Evolutionary conservation across 2,329 filamentous ascomycete genomes (phyloP).

Genomic region (Pezicula radicicola): DNA sequence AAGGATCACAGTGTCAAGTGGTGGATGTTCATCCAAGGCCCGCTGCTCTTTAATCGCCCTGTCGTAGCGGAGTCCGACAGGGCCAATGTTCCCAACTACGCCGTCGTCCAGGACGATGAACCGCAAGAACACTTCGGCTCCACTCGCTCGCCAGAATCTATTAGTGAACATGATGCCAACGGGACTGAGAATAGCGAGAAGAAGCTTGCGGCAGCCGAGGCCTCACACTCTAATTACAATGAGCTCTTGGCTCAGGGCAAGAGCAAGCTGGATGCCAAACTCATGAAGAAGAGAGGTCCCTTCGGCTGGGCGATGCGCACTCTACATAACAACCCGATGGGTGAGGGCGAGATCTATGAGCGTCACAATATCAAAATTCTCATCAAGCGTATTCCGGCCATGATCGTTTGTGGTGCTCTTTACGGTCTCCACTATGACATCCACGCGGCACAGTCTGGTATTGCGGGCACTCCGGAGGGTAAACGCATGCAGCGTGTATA

Average conservation of each 20-base stretch:
- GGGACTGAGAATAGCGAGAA: slow-evolving; percentile 37
- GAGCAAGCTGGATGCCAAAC: slow-evolving; percentile 57
- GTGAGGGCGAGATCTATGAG: slow-evolving; percentile 72
- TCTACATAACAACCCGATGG: slow-evolving; percentile 71
- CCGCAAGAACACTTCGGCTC: slow-evolving; percentile 35
- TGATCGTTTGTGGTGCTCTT: slow-evolving; percentile 57
- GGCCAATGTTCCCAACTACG: slow-evolving; percentile 69
- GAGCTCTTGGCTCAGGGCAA: slow-evolving; percentile 56
- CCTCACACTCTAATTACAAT: slow-evolving; percentile 55
- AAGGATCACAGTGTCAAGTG: slow-evolving; percentile 63
- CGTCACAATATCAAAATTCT: slow-evolving; percentile 63
- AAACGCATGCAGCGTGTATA: slow-evolving; percentile 69
- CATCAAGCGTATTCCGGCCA: slow-evolving; percentile 65
- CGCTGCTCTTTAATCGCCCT: slow-evolving; percentile 60
- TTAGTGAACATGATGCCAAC: slow-evolving; percentile 22
- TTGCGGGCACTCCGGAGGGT: slow-evolving; percentile 70
- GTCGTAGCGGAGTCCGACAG: slow-evolving; percentile 47
- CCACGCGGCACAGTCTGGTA: slow-evolving; percentile 70
- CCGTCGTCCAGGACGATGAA: slow-evolving; percentile 66
- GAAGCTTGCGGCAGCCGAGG: slow-evolving; percentile 42
- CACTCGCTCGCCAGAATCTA: slow-evolving; percentile 27
- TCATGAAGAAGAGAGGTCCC: slow-evolving; percentile 60
- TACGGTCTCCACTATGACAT: slow-evolving; percentile 84
- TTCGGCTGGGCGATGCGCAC: slow-evolving; percentile 83
- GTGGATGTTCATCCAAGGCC: slow-evolving; percentile 61